These are phyloP conservation scores for Sphagnum tenellum DNA, from an alignment of 225 moss, liverwort and hornwort genomes.

Conservation along the genomic window DNA sequence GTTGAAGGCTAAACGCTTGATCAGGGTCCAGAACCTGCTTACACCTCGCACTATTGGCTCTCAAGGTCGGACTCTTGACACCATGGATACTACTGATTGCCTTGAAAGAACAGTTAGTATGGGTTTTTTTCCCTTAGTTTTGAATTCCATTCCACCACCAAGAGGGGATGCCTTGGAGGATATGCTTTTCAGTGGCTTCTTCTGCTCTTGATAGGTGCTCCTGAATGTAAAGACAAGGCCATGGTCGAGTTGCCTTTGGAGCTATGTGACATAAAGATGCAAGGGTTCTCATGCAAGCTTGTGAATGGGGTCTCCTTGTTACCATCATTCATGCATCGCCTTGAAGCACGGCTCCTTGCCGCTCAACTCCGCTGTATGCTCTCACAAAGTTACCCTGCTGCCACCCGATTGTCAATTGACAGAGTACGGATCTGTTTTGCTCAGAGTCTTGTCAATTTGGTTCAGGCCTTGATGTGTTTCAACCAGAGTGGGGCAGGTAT, in stretches of 20 bases:
- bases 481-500: too few relatives aligned
- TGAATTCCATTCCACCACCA: background rate
- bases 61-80: constrained; percentile 7
- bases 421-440: constrained; percentile 20
- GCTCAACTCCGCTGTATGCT: constrained; percentile 54
- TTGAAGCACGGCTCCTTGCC: constrained; percentile 71
- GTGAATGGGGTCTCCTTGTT: constrained; percentile 65
- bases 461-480: too few relatives aligned
- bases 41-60: constrained; percentile 35
- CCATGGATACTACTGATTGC: too few relatives aligned
- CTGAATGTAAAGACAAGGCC: constrained; percentile 32
- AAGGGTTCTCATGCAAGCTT: constrained; percentile 54
- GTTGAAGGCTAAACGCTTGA: constrained; percentile 63
- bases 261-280: constrained; percentile 57
- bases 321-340: constrained; percentile 82
- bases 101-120: too few relatives aligned
- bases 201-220: constrained; percentile 18
- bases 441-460: too few relatives aligned
- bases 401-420: constrained; percentile 36
- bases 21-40: constrained; percentile 57
- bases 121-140: constrained; percentile 3
- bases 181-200: too few relatives aligned
- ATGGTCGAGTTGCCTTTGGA: constrained; percentile 82
- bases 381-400: constrained; percentile 23
- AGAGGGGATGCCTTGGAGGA: too few relatives aligned